These are phyloP conservation scores for Astragalus membranaceus DNA, from an alignment of 306 rosid species.

Conservation along the genomic window DNA sequence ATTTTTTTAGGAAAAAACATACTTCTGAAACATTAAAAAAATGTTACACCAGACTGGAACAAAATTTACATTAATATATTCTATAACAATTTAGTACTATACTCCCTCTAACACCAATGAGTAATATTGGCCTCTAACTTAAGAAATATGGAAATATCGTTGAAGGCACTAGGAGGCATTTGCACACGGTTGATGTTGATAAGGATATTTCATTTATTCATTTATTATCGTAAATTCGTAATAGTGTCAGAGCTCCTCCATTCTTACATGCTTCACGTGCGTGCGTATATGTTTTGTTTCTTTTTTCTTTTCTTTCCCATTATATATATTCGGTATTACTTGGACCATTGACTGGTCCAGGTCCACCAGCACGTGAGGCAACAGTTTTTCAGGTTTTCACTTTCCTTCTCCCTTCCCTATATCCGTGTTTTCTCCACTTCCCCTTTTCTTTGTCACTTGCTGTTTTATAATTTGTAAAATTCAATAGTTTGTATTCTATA, in stretches of 20 bases:
- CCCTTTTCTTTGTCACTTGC: background rate
- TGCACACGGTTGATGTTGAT: background rate
- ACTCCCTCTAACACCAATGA: background rate
- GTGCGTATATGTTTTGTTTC: background rate
- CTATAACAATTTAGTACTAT: background rate
- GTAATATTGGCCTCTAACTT: background rate
- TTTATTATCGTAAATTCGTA: too few relatives aligned
- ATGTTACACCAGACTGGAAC: too few relatives aligned
- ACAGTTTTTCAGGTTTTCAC: constrained; percentile 26
- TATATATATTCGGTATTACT: background rate
- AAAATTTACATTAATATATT: background rate
- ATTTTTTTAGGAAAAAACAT: too few relatives aligned
- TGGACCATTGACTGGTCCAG: constrained; percentile 21
- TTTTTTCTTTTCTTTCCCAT: background rate
- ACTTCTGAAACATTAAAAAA: too few relatives aligned
- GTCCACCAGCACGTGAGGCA: constrained; percentile 19
- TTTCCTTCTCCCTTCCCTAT: constrained; percentile 20
- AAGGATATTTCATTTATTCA: background rate
- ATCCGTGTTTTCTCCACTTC: constrained; percentile 24
- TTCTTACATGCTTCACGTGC: constrained; percentile 21
- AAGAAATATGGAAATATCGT: constrained; percentile 8
- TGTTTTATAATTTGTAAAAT: background rate
- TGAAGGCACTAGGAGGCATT: constrained; percentile 13
- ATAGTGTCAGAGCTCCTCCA: background rate
- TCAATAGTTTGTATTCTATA: too few relatives aligned